These are phyloP conservation scores for Auxenochlorella protothecoides DNA, from an alignment of 139 green algal species.

Conservation along the genomic window DNA sequence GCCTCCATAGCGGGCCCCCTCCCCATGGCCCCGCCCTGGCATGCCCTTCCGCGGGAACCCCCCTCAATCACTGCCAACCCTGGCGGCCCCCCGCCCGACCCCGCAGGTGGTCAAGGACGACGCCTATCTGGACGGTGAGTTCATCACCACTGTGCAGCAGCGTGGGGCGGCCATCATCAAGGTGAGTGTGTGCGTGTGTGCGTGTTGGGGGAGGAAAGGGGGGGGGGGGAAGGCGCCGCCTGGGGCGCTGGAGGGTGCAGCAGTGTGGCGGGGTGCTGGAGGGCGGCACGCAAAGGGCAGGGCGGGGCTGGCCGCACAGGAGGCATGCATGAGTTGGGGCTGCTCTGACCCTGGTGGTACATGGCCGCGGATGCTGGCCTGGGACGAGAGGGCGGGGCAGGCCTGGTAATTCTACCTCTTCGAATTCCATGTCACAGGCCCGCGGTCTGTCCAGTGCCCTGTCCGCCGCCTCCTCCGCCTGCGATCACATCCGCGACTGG, in stretches of 20 bases:
- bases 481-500: conserved; percentile 89
- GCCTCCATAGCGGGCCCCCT: too few relatives aligned
- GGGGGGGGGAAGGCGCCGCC: too few relatives aligned
- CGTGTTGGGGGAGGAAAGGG: too few relatives aligned
- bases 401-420: too few relatives aligned
- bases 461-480: conserved; percentile 75
- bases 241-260: neutral
- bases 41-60: too few relatives aligned
- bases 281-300: too few relatives aligned
- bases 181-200: conserved; percentile 11
- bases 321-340: too few relatives aligned
- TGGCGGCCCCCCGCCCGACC: too few relatives aligned
- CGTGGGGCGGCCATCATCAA: conserved; percentile 87
- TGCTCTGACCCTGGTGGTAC: neutral
- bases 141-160: conserved; percentile 82
- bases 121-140: conserved; percentile 73
- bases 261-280: conserved; percentile 61
- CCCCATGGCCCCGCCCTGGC: too few relatives aligned
- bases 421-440: conserved; percentile 27
- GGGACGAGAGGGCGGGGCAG: too few relatives aligned
- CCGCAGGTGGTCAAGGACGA: conserved; percentile 43
- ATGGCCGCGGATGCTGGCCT: neutral
- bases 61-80: too few relatives aligned
- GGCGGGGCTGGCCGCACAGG: too few relatives aligned
- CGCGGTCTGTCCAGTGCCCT: conserved; percentile 75